These are phyloP conservation scores for Botrytis sinoallii DNA, from an alignment of 2,329 filamentous ascomycete species.

Conservation along the genomic window DNA sequence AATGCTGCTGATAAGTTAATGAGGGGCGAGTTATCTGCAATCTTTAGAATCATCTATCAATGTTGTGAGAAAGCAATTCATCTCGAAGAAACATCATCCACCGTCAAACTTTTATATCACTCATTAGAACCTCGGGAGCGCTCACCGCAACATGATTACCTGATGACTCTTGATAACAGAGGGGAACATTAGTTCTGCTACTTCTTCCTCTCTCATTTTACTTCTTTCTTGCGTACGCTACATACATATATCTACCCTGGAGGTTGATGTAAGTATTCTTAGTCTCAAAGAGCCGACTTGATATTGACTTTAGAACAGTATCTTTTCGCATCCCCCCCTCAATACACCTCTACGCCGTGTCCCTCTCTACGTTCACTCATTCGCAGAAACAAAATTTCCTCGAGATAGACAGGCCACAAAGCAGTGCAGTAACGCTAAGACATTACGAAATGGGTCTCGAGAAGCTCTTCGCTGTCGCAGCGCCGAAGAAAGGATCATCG, in stretches of 20 bases:
- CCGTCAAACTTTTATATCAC: constrained; percentile 4
- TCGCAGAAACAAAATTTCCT: not conserved
- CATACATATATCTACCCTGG: constrained; percentile 1
- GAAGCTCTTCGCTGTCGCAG: constrained; percentile 14
- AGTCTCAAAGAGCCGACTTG: not conserved
- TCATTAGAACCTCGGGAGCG: constrained; percentile 1
- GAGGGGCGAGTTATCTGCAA: not conserved
- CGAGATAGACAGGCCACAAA: not conserved
- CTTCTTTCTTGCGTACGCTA: not conserved
- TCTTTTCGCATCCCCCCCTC: not conserved
- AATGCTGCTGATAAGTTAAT: constrained; percentile 12
- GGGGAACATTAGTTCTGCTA: constrained; percentile 10
- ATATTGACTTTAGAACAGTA: constrained; percentile 6
- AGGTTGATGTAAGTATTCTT: not conserved
- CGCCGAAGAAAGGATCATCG: constrained; percentile 8
- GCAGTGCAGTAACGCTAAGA: not conserved
- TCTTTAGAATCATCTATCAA: not conserved
- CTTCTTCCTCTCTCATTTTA: constrained; percentile 6
- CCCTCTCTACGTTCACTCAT: not conserved
- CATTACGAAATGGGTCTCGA: constrained; percentile 13
- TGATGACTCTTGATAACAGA: constrained; percentile 7
- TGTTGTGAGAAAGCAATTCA: not conserved
- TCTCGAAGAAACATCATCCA: not conserved
- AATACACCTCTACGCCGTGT: not conserved
- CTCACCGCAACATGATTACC: constrained; percentile 19